These are phyloP conservation scores for Cryptococcus maquisensis DNA, from an alignment of 1,284 basidiomycete genomes.

Conservation along the genomic window DNA sequence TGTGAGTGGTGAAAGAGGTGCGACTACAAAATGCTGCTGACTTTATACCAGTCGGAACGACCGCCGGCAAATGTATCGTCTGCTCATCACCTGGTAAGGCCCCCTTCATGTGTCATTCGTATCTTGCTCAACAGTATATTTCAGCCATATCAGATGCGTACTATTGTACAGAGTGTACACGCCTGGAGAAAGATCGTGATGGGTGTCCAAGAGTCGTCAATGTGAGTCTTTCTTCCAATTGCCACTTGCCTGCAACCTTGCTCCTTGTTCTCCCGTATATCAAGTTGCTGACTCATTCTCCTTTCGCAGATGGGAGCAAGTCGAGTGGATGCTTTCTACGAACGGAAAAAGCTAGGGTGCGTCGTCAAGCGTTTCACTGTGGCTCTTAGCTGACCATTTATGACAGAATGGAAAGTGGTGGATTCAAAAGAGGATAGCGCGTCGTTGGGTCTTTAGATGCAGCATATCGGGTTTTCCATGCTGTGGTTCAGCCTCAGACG, in stretches of 20 bases:
- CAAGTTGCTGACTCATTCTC: slow-evolving; percentile 1
- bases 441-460: neutral
- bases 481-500: no score
- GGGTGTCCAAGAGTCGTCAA: slow-evolving; percentile 99
- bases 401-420: slow-evolving; percentile 25
- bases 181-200: slow-evolving; percentile 94
- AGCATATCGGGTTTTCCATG: no score
- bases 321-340: slow-evolving; percentile 47
- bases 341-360: slow-evolving; percentile 44
- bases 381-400: neutral
- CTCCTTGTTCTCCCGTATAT: no score
- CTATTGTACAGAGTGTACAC: slow-evolving; percentile 93
- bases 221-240: slow-evolving; percentile 19
- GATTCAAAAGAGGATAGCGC: slow-evolving; percentile 37
- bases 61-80: slow-evolving; percentile 94
- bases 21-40: neutral
- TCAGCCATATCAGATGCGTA: slow-evolving; percentile 93
- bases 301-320: slow-evolving; percentile 39
- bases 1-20: slow-evolving; percentile 47
- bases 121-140: neutral
- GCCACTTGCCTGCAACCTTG: neutral
- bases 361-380: slow-evolving; percentile 4
- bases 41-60: slow-evolving; percentile 66
- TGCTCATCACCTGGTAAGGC: slow-evolving; percentile 82
- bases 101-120: neutral